Conservation (phyloP, 225 moss, liverwort and hornwort genomes). For the Straminergon stramineum region DNA sequence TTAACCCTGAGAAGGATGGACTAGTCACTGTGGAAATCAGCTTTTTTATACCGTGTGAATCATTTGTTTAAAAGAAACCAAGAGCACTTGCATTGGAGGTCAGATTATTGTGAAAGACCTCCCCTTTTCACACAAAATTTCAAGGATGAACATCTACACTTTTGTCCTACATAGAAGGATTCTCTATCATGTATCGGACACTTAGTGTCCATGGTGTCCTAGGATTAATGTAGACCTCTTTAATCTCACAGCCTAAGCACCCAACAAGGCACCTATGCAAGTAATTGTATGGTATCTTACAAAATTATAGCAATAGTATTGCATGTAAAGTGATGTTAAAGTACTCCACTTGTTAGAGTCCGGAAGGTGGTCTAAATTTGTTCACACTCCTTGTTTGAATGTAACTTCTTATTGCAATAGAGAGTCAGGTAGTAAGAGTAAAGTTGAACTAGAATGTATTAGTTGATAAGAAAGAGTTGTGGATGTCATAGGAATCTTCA, state of each 20-base stretch:
- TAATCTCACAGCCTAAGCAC: background rate
- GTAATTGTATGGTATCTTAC: background rate
- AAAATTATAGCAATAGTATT: fast-evolving
- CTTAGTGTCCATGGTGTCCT: too few species aligned
- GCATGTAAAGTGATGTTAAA: background rate
- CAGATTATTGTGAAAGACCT: too few species aligned
- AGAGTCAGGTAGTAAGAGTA: background rate
- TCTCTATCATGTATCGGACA: too few species aligned
- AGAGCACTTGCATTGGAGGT: too few species aligned
- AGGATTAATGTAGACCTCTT: background rate
- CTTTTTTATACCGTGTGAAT: too few species aligned
- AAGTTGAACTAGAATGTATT: background rate
- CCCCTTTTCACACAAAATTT: too few species aligned
- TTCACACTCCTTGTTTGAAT: background rate
- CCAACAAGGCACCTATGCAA: fast-evolving
- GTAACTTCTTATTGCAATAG: background rate
- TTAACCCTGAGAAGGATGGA: too few species aligned
- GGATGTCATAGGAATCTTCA: background rate
- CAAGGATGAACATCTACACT: too few species aligned
- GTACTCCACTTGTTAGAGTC: background rate
- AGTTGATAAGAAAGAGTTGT: background rate
- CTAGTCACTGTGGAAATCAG: too few species aligned
- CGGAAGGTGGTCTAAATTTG: background rate
- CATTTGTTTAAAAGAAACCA: too few species aligned
- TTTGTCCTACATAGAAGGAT: too few species aligned